Evolutionary conservation across 2,329 filamentous ascomycete species (phyloP).

Genomic region (Monilinia fructicola): DNA sequence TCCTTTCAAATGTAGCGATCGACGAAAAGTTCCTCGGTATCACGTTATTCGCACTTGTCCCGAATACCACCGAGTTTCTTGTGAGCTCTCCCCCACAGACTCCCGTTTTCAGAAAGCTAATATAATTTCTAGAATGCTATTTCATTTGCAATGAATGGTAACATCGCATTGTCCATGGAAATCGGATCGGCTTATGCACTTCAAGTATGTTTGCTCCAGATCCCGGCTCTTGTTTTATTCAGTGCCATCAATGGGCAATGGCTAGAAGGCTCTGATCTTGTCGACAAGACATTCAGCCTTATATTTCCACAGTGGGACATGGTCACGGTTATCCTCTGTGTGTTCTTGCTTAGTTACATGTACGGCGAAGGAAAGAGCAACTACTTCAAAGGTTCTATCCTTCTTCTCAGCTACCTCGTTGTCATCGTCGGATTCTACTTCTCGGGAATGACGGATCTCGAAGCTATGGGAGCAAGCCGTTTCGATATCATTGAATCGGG

Average conservation of each 20-base stretch:
- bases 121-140: slow-evolving; percentile 70
- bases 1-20: slow-evolving; percentile 83
- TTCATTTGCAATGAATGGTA: slow-evolving; percentile 99
- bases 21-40: slow-evolving; percentile 98
- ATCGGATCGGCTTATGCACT: slow-evolving; percentile 96
- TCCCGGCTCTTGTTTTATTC: slow-evolving; percentile 89
- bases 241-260: slow-evolving; percentile 69
- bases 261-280: slow-evolving; percentile 54
- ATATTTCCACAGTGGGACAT: slow-evolving; percentile 99
- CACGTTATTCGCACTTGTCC: slow-evolving; percentile 92
- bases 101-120: slow-evolving; percentile 27
- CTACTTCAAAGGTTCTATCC: slow-evolving; percentile 98
- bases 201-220: slow-evolving; percentile 92
- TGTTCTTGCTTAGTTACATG: slow-evolving; percentile 95
- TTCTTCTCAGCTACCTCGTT: slow-evolving; percentile 89
- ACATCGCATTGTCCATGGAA: slow-evolving; percentile 98
- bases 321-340: slow-evolving; percentile 92
- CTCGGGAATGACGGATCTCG: slow-evolving; percentile 52
- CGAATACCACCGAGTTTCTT: slow-evolving; percentile 97
- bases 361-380: slow-evolving; percentile 99
- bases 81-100: slow-evolving; percentile 52
- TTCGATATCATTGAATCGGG: slow-evolving; percentile 41
- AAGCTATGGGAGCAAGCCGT: slow-evolving; percentile 38
- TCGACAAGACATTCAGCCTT: slow-evolving; percentile 72
- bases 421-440: slow-evolving; percentile 92